Evolutionary conservation across 2,329 filamentous ascomycete genomes (phyloP).

Genomic region (Cladosporium sp.): DNA sequence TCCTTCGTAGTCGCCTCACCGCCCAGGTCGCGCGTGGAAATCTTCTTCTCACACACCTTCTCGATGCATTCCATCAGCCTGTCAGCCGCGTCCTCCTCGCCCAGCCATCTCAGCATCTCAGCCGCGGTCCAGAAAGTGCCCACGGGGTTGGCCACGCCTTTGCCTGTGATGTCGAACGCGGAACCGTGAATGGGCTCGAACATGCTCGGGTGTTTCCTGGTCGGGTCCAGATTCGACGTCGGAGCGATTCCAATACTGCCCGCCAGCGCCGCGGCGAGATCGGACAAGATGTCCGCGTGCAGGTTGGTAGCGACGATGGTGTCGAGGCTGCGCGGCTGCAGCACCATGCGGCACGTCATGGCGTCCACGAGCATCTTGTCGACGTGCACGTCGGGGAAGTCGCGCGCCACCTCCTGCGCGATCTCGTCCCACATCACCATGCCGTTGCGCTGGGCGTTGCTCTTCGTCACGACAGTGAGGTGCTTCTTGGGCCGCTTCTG

Average conservation of each 20-base stretch:
- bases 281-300: conserved; percentile 64
- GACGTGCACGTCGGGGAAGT: conserved; percentile 57
- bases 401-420: conserved; percentile 49
- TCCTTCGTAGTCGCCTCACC: conserved; percentile 41
- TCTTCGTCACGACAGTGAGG: conserved; percentile 62
- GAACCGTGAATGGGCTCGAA: conserved; percentile 60
- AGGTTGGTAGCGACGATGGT: conserved; percentile 63
- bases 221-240: conserved; percentile 65
- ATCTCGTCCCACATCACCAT: conserved; percentile 68
- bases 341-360: conserved; percentile 62
- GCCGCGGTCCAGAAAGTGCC: conserved; percentile 57
- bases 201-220: conserved; percentile 55
- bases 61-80: conserved; percentile 51
- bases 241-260: conserved; percentile 70
- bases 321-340: conserved; percentile 56
- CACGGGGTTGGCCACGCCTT: conserved; percentile 55
- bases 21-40: conserved; percentile 53
- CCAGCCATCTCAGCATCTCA: conserved; percentile 57
- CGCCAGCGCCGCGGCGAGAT: conserved; percentile 65
- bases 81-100: conserved; percentile 49
- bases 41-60: conserved; percentile 48
- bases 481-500: conserved; percentile 53
- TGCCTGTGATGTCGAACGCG: conserved; percentile 56
- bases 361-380: conserved; percentile 67
- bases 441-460: conserved; percentile 61